Base-by-base conservation (phyloP, 2,329 filamentous ascomycete species). In the Neoarthrinium moseri region DNA sequence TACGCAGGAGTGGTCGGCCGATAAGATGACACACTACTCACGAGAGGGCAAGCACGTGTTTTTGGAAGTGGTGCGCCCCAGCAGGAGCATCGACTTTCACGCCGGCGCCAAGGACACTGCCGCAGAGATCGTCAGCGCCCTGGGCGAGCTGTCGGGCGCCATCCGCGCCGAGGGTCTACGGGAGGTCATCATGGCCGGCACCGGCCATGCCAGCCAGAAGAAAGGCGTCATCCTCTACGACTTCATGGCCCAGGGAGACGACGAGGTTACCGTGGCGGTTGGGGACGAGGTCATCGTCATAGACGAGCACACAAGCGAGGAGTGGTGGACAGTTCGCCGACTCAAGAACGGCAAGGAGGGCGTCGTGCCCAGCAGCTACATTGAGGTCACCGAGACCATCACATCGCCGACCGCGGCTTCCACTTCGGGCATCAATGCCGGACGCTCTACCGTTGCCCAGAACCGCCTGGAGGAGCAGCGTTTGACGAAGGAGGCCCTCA, bases 41-140 rank as follows among this genome's bases (percentile, higher is more conserved):
- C 90, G 95, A 47, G 94, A 99, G 71, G 94, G 92, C 27, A 99
- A 99, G 63, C 94, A 97, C 67, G 89, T 99, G 12, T 99, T 99
- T 61, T 77, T 99, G 64, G 94, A 99, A 65, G 75, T 99, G 37
- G 86, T 96, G 42, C 78, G 86, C 44, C 94, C 94, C 6, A 96
- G 89, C 69, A 96, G 92, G 72, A 96, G 91, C 64, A 77, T 96
- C 47, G 94, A 99, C 68, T 95, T 99, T 55, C 94, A 99, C 65
- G 95, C 94, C 15, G 94, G 94, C 34, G 91, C 91, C 36, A 99
- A 97, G 69, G 94, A 97, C 66, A 96, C 92, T 5, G 94, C 94
- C 6, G 84, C 91, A 54, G 92, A 97, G 67, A 97, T 99, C 60
- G 89, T 96, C 24, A 78, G 82, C 47, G 87, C 87, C 42, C 77